Base-by-base conservation (phyloP, 352 stramenopile species). In the Phytophthora pistaciae region DNA sequence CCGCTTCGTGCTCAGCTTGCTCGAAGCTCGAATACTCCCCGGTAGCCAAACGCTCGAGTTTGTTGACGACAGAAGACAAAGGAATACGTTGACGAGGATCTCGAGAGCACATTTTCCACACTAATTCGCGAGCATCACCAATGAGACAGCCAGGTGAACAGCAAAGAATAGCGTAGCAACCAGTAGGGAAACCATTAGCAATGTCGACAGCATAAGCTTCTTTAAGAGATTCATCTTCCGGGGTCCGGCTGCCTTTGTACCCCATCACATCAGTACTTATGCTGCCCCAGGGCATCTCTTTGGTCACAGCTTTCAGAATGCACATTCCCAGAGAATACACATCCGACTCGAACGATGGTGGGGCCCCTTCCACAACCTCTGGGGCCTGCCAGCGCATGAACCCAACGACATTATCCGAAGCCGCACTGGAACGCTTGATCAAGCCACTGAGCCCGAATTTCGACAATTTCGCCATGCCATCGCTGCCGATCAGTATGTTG, bases 371-470 rank as follows among this genome's bases (percentile, higher is more conserved):
- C 25, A 64, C 6, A 56, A 59, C 68, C 29, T 77, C 70, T 20
- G 60, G 65, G 10, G 65, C 56, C 20, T 57, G 54, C 70, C 70
- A 74, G 5, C 50, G 54, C 21, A 63, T 53, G 3, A 59, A 36
- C 1, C 59, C 31, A 49, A 54, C 16, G 20, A 20, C 10, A 4
- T 2, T 4, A 3, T 9, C 14, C 9, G 44, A 38, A 20, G 2
- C 29, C 16, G 10, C 8, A 25, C 3, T 8, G 3, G 10, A 29
- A 7, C 1, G 13, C 16, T n/a, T 48, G 1, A 13, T 40, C 1
- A 25, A 29, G n/a, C 4, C 7, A 55, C 68, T 68, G 33, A 82
- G 29, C 4, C 71, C 75, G 42, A 82, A 82, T 31, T 79, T 70
- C 21, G 71, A 50, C 13, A 82, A 64, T 29, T 77, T 77, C 5